These are phyloP conservation scores for Helichrysum umbraculigerum DNA, from an alignment of 129 eudicot species.

Conservation along the genomic window DNA sequence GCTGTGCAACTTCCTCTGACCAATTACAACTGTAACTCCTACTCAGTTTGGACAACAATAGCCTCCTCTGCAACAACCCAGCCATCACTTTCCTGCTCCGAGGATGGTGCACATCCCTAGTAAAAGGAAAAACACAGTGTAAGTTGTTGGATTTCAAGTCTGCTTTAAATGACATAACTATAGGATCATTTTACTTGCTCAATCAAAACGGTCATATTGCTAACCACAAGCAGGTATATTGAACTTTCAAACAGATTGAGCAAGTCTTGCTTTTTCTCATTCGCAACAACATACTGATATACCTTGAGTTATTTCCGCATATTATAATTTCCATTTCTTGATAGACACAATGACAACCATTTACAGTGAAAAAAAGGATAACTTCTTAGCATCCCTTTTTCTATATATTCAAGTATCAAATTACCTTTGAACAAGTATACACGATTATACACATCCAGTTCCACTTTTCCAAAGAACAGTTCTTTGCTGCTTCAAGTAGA, in stretches of 20 bases:
- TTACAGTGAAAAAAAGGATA: too few relatives aligned
- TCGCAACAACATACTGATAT: neutral
- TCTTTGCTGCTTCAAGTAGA: conserved; percentile 60
- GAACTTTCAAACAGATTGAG: too few relatives aligned
- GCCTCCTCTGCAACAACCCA: conserved; percentile 81
- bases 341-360: too few relatives aligned
- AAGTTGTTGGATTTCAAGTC: neutral
- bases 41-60: conserved; percentile 58
- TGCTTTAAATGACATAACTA: neutral
- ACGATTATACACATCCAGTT: conserved; percentile 79
- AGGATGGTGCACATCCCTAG: conserved; percentile 56
- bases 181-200: neutral
- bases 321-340: too few relatives aligned
- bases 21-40: conserved; percentile 2
- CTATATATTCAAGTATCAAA: conserved; percentile 31
- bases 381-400: conserved; percentile 43
- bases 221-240: too few relatives aligned
- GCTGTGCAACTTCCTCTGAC: neutral
- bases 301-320: neutral
- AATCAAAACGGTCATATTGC: too few relatives aligned
- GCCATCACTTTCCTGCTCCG: conserved; percentile 38
- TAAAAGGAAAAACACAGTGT: neutral
- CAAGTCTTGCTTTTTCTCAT: neutral
- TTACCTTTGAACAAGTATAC: conserved; percentile 81
- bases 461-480: conserved; percentile 56